Conservation (phyloP, 1,284 basidiomycete species). For the Cystobasidiaceae sp. region DNA sequence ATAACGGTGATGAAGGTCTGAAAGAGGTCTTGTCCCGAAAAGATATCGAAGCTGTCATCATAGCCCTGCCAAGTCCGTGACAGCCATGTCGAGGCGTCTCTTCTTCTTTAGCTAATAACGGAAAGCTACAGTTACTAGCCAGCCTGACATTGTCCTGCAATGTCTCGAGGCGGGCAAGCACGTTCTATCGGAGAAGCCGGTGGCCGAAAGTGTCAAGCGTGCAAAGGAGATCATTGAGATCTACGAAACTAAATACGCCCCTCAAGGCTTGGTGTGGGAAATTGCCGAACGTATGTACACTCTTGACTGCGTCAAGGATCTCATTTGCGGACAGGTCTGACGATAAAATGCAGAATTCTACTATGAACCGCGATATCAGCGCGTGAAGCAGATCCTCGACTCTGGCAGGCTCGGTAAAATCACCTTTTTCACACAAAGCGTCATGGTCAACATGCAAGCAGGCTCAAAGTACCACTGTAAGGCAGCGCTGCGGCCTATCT, state of each 20-base stretch:
- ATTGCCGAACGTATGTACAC: slow-evolving; percentile 60
- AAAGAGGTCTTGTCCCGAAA: slow-evolving; percentile 60
- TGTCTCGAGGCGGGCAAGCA: slow-evolving; percentile 64
- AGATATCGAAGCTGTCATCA: slow-evolving; percentile 66
- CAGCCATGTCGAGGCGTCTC: too few species aligned
- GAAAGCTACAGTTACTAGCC: slow-evolving; percentile 41
- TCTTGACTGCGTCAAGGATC: background rate
- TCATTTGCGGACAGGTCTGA: too few species aligned
- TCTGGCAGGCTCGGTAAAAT: slow-evolving; percentile 4
- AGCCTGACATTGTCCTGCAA: slow-evolving; percentile 62
- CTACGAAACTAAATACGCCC: slow-evolving; percentile 61
- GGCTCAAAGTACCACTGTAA: slow-evolving; percentile 6
- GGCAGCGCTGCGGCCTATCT: too few species aligned
- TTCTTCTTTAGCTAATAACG: background rate
- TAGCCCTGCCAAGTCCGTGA: slow-evolving; percentile 75
- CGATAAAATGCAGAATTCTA: slow-evolving; percentile 23
- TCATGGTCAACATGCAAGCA: background rate
- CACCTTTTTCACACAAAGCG: background rate
- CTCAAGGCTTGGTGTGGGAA: slow-evolving; percentile 69
- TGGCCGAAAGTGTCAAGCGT: slow-evolving; percentile 63
- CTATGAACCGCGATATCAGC: slow-evolving; percentile 18
- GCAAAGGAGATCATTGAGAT: slow-evolving; percentile 61
- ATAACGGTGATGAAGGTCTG: slow-evolving; percentile 48
- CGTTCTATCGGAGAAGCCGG: slow-evolving; percentile 77
- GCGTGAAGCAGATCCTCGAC: background rate